These are phyloP conservation scores for Astragalus membranaceus DNA, from an alignment of 306 rosid genomes.

Conservation along the genomic window DNA sequence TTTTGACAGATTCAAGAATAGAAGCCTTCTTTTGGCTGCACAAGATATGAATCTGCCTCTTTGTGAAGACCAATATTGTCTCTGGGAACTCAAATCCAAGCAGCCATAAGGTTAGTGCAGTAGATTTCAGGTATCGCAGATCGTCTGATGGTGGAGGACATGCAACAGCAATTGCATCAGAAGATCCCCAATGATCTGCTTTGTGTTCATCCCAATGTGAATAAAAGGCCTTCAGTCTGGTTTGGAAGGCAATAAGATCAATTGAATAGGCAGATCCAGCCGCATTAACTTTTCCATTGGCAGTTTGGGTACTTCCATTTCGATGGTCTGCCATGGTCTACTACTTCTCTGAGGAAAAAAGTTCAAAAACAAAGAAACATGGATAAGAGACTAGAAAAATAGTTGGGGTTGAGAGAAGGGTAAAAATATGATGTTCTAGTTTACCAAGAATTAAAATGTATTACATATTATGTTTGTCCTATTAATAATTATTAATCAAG, in stretches of 20 bases:
- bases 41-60: constrained; percentile 74
- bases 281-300: not conserved
- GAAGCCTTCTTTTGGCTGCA: constrained; percentile 89
- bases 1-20: constrained; percentile 61
- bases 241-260: constrained; percentile 56
- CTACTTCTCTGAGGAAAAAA: not conserved
- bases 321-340: constrained; percentile 68
- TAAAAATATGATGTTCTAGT: not conserved
- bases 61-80: constrained; percentile 79
- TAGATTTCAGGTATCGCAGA: constrained; percentile 82
- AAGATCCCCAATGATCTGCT: constrained; percentile 64
- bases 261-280: constrained; percentile 53
- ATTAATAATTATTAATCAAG: not conserved
- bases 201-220: constrained; percentile 62
- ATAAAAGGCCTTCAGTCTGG: constrained; percentile 56
- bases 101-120: constrained; percentile 79
- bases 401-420: not conserved
- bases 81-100: constrained; percentile 93
- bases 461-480: not conserved
- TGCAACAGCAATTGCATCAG: constrained; percentile 62
- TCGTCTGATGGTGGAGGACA: constrained; percentile 89
- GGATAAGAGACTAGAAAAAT: not conserved
- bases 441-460: not conserved
- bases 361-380: not conserved
- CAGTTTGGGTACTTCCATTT: constrained; percentile 57